Base-by-base conservation (phyloP, 352 stramenopile species). In the Pythium periplocum region DNA sequence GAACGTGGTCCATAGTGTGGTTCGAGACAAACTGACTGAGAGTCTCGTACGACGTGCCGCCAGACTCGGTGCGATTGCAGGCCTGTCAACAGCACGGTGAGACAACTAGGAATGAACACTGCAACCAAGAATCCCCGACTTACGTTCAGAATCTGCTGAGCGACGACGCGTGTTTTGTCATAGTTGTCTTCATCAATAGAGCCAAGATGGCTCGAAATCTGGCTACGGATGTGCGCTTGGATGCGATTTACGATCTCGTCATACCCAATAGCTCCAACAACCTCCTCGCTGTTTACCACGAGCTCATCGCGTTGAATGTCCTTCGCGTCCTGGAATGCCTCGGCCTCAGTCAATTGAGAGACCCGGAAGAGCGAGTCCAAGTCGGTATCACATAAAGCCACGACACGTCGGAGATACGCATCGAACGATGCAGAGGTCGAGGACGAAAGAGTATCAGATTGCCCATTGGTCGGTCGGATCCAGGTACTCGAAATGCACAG, bases 1-100 rank as follows among this genome's bases (percentile, higher is more conserved):
- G 51, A 8, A 88, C 65, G 37, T 68, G 65, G 57, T 86, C 64
- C 61, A 74, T 70, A 38, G 70, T 50, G 56, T 84, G 67, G 42
- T 75, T 69, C 6, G 71, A 75, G 5, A 90, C 33, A 37, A 93
- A 75, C 32, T 71, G 71, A 11, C 71, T 68, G 37, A 93, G 61
- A 17, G 89, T 62, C 47, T 90, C 82, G 41, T 86, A 93, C 17
- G 79, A 83, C 17, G 61, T 69, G 6, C 82, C 82, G 8, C 82
- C 79, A 0, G 82, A 93, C 53, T 93, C 79, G 11, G 82, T 93
- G 2, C 82, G 79, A 49, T 93, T 93, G 66, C 77, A 86, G 2
- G 81, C 72, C 65, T 89, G 66, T 33, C 36, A 26, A 48, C 26
- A 9, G 8, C 12, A 53, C n/a, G 2, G n/a, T 33, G n/a, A 4